These are phyloP conservation scores for Symbiotaphrina buchneri DNA, from an alignment of 495 filamentous ascomycete species.

Conservation along the genomic window DNA sequence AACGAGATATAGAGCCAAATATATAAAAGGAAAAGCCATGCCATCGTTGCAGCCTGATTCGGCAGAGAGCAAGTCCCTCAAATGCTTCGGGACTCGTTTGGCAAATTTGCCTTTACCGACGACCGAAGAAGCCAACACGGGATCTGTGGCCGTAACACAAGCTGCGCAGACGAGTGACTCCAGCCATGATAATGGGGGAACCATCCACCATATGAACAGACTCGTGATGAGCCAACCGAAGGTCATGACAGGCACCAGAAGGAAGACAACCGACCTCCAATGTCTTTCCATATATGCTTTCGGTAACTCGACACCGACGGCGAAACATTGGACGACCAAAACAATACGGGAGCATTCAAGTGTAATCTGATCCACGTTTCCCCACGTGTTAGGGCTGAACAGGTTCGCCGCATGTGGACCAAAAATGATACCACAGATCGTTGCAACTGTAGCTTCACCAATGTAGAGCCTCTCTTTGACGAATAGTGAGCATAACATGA, in stretches of 20 bases:
- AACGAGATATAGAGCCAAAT: conserved; percentile 74
- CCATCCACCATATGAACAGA: conserved; percentile 94
- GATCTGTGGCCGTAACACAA: conserved; percentile 95
- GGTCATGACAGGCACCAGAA: conserved; percentile 92
- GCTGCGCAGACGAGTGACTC: conserved; percentile 71
- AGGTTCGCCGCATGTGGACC: conserved; percentile 85
- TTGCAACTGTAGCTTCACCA: conserved; percentile 93
- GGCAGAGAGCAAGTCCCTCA: conserved; percentile 84
- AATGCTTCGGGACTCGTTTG: conserved; percentile 88
- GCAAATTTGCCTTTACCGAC: conserved; percentile 98
- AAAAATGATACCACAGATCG: conserved; percentile 90
- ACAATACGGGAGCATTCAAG: conserved; percentile 95
- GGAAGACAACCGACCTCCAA: conserved; percentile 77
- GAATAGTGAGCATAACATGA: conserved; percentile 94
- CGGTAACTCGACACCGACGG: conserved; percentile 94
- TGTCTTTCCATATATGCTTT: conserved; percentile 95
- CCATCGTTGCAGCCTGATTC: conserved; percentile 99
- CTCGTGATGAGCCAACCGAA: conserved; percentile 91
- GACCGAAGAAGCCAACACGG: conserved; percentile 90
- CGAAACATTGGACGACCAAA: conserved; percentile 97
- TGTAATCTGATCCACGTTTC: conserved; percentile 84
- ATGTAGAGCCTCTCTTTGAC: conserved; percentile 99
- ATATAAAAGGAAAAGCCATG: conserved; percentile 99
- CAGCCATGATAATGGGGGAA: conserved; percentile 61
- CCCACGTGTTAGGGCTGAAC: conserved; percentile 72